Evolutionary conservation across 345 rosid species (phyloP), one percentile per base, ranked within the genome.

Genomic region (Draba incana): DNA sequence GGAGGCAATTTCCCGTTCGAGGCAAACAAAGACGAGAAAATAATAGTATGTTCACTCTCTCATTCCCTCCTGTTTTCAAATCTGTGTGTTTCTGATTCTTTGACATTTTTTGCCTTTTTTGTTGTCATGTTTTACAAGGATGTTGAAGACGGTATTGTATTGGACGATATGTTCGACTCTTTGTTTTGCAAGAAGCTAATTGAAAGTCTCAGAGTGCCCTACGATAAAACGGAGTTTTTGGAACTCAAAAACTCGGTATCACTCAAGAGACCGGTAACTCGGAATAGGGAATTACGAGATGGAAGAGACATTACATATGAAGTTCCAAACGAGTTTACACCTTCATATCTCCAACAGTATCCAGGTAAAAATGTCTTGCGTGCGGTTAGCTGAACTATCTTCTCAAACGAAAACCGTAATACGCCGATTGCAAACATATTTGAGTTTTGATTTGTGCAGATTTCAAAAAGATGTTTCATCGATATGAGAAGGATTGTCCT

Each of bases 311-410:
- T 42, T 52, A 2, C 45, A 11, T 74, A 42, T 78, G 2, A 47
- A 2, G 30, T 52, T 15, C n/a, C 62, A 8, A 10, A 66, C 67
- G 35, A 27, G 71, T 0, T 28, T 11, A 71, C 76, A 28, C 70
- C 38, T 66, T 89, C 98, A 31, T 87, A 76, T 75, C 79, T 87
- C 52, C 88, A 92, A 3, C 59, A 16, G 10, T 64, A 78, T 64
- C 12, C 44, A 9, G 91, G 96, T 84, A 77, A 66, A 72, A 39
- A 4, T 52, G 28, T 11, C 6, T 25, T 4, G 33, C 20, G 23
- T 53, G 39, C 23, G 10, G 23, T 12, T 53, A 10, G 42, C 30
- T 54, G 31, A 66, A 42, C 31, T 66, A 6, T 51, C 50, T 65
- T 52, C 50, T 41, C 60, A 15, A 42, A 52, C 28, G 16, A 11